Percentiles rank a stretch among this genome's conserved stretches.
phyloP scores from a whole-genome alignment of 495 filamentous ascomycete species.

The Aspergillus sclerotiicarbonarius region DNA sequence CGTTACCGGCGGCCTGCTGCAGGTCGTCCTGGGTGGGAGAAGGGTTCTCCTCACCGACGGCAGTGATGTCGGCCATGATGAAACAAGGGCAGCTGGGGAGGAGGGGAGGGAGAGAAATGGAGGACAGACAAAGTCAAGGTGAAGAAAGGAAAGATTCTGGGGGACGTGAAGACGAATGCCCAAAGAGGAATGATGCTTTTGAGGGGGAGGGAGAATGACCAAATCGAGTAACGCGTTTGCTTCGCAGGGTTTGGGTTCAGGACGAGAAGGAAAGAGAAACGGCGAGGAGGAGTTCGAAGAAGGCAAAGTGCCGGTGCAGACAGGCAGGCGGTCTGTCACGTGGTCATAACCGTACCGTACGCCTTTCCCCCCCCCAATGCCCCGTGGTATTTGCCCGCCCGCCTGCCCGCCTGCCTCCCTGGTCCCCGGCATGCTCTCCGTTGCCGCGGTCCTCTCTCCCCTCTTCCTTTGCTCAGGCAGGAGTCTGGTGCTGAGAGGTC shows the following conservation, averaged over 20 bases:
- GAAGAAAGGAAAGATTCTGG: conserved; percentile 23
- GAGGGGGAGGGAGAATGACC: conserved; percentile 43
- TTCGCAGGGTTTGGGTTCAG: conserved; percentile 41
- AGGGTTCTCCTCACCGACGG: conserved; percentile 48
- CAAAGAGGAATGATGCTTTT: conserved; percentile 50
- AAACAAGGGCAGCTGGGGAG: conserved; percentile 9
- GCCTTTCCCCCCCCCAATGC: not conserved
- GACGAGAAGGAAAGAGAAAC: conserved; percentile 37
- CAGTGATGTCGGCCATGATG: conserved; percentile 46
- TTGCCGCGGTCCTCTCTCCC: no score
- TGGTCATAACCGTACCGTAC: conserved; percentile 14
- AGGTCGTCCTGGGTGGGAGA: conserved; percentile 53
- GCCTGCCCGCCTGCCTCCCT: not conserved
- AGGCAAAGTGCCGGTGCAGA: conserved; percentile 40
- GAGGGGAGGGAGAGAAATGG: conserved; percentile 12
- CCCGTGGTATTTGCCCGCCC: not conserved
- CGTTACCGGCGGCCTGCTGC: conserved; percentile 49
- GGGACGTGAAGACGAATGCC: conserved; percentile 30
- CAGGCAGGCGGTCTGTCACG: conserved; percentile 45
- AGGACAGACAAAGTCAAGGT: conserved; percentile 11
- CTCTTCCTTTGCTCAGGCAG: no score
- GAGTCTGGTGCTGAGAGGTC: no score
- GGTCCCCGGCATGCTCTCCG: no score
- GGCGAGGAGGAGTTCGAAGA: conserved; percentile 38
- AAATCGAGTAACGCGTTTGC: conserved; percentile 56